Conservation (phyloP, 495 filamentous ascomycete species). For the Penicillium lagena region DNA sequence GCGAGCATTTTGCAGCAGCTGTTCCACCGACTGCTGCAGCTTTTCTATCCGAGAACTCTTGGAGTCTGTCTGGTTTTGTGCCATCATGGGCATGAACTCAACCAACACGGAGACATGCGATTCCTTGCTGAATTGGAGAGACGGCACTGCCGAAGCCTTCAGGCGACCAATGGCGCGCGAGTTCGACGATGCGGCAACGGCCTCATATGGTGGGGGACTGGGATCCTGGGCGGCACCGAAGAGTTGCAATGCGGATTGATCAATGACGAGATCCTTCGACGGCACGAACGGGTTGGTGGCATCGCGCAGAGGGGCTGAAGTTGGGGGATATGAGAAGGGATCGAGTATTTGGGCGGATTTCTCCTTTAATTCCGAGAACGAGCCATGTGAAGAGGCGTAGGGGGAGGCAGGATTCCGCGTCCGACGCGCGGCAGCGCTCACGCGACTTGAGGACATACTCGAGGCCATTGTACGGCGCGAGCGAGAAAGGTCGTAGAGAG, state of each 20-base stretch:
- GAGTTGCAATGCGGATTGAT: constrained; percentile 37
- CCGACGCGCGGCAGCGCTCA: constrained; percentile 18
- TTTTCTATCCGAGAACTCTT: constrained; percentile 30
- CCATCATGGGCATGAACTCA: constrained; percentile 41
- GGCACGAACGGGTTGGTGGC: constrained; percentile 11
- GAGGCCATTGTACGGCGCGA: constrained; percentile 52
- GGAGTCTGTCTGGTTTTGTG: constrained; percentile 22
- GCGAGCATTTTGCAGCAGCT: constrained; percentile 46
- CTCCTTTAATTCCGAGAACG: constrained; percentile 27
- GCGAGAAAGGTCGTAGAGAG: constrained; percentile 77
- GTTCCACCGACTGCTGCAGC: constrained; percentile 36
- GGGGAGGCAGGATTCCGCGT: constrained; percentile 17
- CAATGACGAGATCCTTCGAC: constrained; percentile 30
- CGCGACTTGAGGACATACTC: constrained; percentile 31
- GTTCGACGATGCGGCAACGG: constrained; percentile 37
- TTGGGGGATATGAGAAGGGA: constrained; percentile 9
- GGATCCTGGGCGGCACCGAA: constrained; percentile 37
- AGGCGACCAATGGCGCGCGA: constrained; percentile 42
- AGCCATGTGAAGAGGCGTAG: constrained; percentile 21
- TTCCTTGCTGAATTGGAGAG: constrained; percentile 29
- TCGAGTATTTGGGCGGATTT: constrained; percentile 19
- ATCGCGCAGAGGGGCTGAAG: constrained; percentile 14
- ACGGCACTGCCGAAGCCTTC: constrained; percentile 32
- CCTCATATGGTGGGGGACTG: constrained; percentile 41
- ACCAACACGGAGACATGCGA: constrained; percentile 36